These are phyloP conservation scores for Pichia sorboxylosa DNA, from an alignment of 1,139 yeast species.

Conservation along the genomic window DNA sequence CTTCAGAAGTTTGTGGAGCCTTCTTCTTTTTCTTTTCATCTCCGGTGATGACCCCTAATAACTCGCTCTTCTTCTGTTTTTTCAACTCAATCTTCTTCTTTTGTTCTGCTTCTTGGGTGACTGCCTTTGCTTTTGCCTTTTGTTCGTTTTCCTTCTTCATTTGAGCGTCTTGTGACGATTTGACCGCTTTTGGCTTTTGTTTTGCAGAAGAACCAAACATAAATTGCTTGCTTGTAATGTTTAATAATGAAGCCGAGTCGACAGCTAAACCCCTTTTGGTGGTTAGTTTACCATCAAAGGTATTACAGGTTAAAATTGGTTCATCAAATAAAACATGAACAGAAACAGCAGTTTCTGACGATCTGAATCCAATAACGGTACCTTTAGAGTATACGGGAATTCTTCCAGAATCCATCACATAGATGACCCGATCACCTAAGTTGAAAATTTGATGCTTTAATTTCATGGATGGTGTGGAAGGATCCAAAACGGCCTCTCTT, in stretches of 20 bases:
- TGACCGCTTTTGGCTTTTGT: background rate
- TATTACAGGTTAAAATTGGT: conserved; percentile 73
- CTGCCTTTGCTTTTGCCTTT: background rate
- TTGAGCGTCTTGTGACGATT: conserved; percentile 2
- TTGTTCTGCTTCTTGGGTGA: conserved; percentile 6
- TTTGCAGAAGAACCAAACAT: conserved; percentile 32
- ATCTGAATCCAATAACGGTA: conserved; percentile 73
- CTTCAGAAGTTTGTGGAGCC: too few species aligned
- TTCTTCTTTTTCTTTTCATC: background rate
- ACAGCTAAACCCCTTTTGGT: conserved; percentile 77
- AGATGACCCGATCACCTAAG: conserved; percentile 83
- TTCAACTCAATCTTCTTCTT: conserved; percentile 6
- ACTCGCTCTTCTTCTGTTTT: conserved; percentile 8
- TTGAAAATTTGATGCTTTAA: conserved; percentile 67
- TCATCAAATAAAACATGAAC: conserved; percentile 75
- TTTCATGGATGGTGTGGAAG: conserved; percentile 59
- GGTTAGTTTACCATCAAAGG: conserved; percentile 62
- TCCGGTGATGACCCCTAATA: conserved; percentile 2
- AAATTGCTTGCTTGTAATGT: conserved; percentile 62
- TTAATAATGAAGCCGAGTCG: conserved; percentile 73
- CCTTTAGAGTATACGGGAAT: conserved; percentile 85
- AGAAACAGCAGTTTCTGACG: conserved; percentile 45
- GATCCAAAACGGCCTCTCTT: conserved; percentile 68
- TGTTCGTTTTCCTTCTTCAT: conserved; percentile 3
- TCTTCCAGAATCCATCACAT: conserved; percentile 79